Conservation (phyloP, 164 flowering plant species). For the grape (Vitis vinifera) region DNA sequence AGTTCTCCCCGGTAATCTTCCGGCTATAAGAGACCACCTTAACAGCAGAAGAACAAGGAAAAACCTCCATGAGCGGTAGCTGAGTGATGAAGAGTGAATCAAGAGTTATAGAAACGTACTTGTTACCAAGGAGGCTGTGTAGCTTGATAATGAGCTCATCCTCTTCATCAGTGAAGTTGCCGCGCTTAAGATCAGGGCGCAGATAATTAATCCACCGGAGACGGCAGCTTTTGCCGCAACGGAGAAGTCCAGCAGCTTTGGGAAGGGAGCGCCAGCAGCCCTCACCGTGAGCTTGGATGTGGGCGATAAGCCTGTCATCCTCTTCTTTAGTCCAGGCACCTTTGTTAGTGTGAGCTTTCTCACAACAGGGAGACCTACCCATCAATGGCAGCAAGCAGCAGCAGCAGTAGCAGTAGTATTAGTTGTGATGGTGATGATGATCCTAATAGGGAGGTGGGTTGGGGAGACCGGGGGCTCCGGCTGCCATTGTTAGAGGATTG, state of each 20-base stretch:
- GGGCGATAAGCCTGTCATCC: slow-evolving; percentile 9
- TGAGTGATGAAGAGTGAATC: no score
- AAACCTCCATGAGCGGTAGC: neutral
- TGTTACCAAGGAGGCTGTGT: slow-evolving; percentile 31
- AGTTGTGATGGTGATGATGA: no score
- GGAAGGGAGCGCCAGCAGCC: slow-evolving; percentile 17
- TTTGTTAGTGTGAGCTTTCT: slow-evolving; percentile 16
- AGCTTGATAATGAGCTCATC: slow-evolving; percentile 37
- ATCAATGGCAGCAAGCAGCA: neutral
- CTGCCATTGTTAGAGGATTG: no score
- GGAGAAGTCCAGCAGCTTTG: slow-evolving; percentile 25
- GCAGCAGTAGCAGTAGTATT: no score
- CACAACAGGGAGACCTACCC: slow-evolving; percentile 18
- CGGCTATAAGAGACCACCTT: slow-evolving; percentile 35
- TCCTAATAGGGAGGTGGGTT: no score
- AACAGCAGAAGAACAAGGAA: neutral
- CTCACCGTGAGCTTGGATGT: slow-evolving; percentile 8
- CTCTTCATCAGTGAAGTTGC: slow-evolving; percentile 36
- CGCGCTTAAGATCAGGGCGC: slow-evolving; percentile 35
- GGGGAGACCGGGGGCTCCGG: no score
- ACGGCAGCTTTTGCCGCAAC: slow-evolving; percentile 39
- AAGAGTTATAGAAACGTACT: slow-evolving; percentile 11
- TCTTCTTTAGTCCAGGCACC: slow-evolving; percentile 18
- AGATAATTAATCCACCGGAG: slow-evolving; percentile 40
- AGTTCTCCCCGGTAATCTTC: slow-evolving; percentile 52